A percentile compares a stretch with the other conserved stretches of the same genome.
Evolutionary conservation across 805 yeast species (phyloP).

Genomic region (Saccharomycopsis fermentans): DNA sequence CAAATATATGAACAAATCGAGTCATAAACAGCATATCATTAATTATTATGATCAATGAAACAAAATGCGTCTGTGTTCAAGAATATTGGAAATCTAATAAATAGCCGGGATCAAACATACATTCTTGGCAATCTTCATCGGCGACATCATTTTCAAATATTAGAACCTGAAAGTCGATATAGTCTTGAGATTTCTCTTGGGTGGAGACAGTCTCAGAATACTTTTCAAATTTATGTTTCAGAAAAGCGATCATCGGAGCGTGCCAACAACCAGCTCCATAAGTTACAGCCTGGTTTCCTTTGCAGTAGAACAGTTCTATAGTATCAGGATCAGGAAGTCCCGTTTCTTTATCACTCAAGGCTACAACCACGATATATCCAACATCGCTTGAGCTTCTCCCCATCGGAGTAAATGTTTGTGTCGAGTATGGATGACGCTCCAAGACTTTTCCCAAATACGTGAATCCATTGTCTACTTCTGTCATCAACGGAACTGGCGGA

Average conservation of each 20-base stretch:
- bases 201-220: neutral
- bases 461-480: slow-evolving; percentile 4
- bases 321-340: slow-evolving; percentile 53
- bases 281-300: slow-evolving; percentile 82
- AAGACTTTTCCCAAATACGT: slow-evolving; percentile 53
- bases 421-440: slow-evolving; percentile 81
- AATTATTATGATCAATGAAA: neutral
- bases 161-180: slow-evolving; percentile 77
- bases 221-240: neutral
- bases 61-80: neutral
- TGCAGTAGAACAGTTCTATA: slow-evolving; percentile 60
- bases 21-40: too few species aligned
- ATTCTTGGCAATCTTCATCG: slow-evolving; percentile 76
- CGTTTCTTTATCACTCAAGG: slow-evolving; percentile 35
- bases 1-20: too few species aligned
- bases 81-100: slow-evolving; percentile 20
- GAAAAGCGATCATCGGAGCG: slow-evolving; percentile 81
- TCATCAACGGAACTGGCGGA: slow-evolving; percentile 57
- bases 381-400: slow-evolving; percentile 51
- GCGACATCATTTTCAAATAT: slow-evolving; percentile 76
- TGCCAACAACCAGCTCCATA: slow-evolving; percentile 85
- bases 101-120: slow-evolving; percentile 54
- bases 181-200: slow-evolving; percentile 34
- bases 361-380: slow-evolving; percentile 77
- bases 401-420: slow-evolving; percentile 90